A percentile compares a stretch with the other conserved stretches of the same genome.
Conservation (phyloP, 192 early-diverging fungal genomes). For the Backusella australiensis region DNA sequence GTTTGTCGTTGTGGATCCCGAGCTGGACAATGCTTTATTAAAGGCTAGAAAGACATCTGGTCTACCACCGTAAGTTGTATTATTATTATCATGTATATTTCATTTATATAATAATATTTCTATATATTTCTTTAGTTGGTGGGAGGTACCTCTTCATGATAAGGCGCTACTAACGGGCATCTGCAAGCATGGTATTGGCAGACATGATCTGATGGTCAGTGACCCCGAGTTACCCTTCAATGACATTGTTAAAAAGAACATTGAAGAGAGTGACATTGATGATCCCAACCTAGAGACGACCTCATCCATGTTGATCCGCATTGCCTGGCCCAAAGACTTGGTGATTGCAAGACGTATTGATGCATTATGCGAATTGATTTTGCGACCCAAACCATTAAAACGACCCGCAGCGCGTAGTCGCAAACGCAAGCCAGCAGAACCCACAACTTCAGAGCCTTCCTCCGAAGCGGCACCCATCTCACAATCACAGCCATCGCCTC, state of each 20-base stretch:
- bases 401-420: conserved; percentile 28
- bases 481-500: not conserved
- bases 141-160: conserved; percentile 68
- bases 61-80: conserved; percentile 39
- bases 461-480: not conserved
- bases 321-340: conserved; percentile 54
- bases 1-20: conserved; percentile 56
- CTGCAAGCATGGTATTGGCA: conserved; percentile 65
- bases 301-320: conserved; percentile 34
- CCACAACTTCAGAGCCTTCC: not conserved
- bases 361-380: conserved; percentile 48
- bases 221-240: conserved; percentile 55
- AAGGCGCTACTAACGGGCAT: conserved; percentile 65
- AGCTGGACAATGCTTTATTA: conserved; percentile 44
- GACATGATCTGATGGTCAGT: conserved; percentile 64
- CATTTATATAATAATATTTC: not conserved
- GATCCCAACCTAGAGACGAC: conserved; percentile 21
- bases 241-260: conserved; percentile 34
- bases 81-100: not conserved
- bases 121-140: conserved; percentile 55
- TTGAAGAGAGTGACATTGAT: conserved; percentile 13
- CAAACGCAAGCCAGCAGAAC: conserved; percentile 13
- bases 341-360: conserved; percentile 55
- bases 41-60: conserved; percentile 50
- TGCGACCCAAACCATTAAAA: conserved; percentile 44